These are phyloP conservation scores for Fusarium sacchari DNA, from an alignment of 2,329 filamentous ascomycete genomes.

Conservation along the genomic window DNA sequence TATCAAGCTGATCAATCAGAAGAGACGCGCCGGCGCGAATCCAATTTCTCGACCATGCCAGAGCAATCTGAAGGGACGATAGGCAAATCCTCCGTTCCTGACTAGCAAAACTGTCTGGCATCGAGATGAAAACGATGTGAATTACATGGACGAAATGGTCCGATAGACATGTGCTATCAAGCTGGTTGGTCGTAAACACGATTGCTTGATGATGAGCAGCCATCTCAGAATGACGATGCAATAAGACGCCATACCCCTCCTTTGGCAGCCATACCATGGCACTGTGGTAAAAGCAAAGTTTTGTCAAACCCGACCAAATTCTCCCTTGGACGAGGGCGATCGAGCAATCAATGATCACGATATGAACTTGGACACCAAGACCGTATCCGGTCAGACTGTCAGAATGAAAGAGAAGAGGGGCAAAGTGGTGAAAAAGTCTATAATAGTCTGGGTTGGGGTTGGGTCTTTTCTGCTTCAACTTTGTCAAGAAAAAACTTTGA, in stretches of 20 bases:
- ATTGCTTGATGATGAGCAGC: constrained; percentile 40
- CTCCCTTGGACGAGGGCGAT: neutral
- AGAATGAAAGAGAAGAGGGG: constrained; percentile 21
- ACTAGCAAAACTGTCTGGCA: constrained; percentile 28
- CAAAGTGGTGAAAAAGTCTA: constrained; percentile 31
- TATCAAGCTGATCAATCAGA: constrained; percentile 20
- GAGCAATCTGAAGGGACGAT: constrained; percentile 11
- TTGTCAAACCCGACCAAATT: constrained; percentile 13
- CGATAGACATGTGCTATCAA: constrained; percentile 9
- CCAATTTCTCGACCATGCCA: constrained; percentile 35
- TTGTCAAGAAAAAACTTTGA: constrained; percentile 14
- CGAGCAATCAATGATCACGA: constrained; percentile 22
- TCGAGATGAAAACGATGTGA: constrained; percentile 15
- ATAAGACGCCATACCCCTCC: constrained; percentile 22
- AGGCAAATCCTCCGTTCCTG: constrained; percentile 30
- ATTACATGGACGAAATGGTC: constrained; percentile 3
- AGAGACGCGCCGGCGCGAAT: constrained; percentile 26
- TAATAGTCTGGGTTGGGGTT: constrained; percentile 30
- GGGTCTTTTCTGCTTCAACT: constrained; percentile 1
- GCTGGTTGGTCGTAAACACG: constrained; percentile 2
- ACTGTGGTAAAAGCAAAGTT: constrained; percentile 7
- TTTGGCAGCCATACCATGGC: constrained; percentile 13
- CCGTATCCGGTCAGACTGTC: constrained; percentile 15
- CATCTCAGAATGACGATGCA: constrained; percentile 41
- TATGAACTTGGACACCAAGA: neutral